Evolutionary conservation across 2,329 filamentous ascomycete species (phyloP).

Genomic region (Penicillium sp.): DNA sequence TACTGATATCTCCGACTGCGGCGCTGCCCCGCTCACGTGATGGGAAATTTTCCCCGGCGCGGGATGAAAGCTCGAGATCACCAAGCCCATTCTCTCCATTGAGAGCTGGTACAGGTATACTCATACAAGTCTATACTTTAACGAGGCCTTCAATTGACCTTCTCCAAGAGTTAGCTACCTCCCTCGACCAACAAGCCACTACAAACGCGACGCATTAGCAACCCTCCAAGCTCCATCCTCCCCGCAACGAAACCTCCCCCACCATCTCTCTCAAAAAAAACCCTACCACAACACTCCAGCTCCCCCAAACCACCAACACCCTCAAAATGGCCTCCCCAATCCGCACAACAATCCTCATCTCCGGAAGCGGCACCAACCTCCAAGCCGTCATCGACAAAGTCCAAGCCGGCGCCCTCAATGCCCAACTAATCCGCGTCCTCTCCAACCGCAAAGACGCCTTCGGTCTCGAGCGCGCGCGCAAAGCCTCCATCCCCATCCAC

Average conservation of each 20-base stretch:
- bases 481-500: constrained; percentile 68
- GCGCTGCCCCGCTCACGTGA: constrained; percentile 19
- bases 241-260: constrained; percentile 4
- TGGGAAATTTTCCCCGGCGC: constrained; percentile 18
- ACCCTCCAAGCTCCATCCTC: not conserved
- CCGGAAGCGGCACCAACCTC: constrained; percentile 75
- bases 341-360: constrained; percentile 70
- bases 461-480: constrained; percentile 64
- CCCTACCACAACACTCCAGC: not conserved
- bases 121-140: not conserved
- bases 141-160: constrained; percentile 9
- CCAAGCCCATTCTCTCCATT: not conserved
- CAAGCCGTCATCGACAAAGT: constrained; percentile 73
- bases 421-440: constrained; percentile 65
- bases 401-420: constrained; percentile 53
- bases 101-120: constrained; percentile 7
- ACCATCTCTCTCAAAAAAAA: constrained; percentile 3
- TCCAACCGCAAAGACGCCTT: constrained; percentile 67
- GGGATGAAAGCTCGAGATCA: constrained; percentile 8
- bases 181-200: not conserved
- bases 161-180: not conserved
- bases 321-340: constrained; percentile 38
- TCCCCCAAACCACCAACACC: not conserved
- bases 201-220: not conserved
- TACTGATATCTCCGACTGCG: not conserved